Evolutionary conservation across 257 asterid species (phyloP).

Genomic region (Solanum rostratum): DNA sequence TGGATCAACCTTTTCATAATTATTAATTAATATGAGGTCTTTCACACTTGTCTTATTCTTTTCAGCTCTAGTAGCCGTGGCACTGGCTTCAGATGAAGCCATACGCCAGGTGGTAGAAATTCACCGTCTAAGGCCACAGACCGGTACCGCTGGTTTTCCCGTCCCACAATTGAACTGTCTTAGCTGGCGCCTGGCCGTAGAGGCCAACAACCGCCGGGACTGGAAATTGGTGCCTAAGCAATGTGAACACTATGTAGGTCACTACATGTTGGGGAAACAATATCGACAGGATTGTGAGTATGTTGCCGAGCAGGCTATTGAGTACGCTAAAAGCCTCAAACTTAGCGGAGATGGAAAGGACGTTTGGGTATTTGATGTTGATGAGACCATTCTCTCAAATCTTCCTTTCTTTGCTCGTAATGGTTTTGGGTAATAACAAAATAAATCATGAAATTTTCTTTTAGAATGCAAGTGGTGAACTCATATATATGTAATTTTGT

Average conservation of each 20-base stretch:
- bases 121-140: conserved; percentile 32
- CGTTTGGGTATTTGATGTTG: conserved; percentile 40
- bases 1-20: background rate
- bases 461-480: background rate
- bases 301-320: conserved; percentile 34
- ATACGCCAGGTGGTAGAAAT: background rate
- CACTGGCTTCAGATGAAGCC: background rate
- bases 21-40: background rate
- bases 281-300: conserved; percentile 33
- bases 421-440: conserved; percentile 20
- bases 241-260: conserved; percentile 43
- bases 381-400: conserved; percentile 39
- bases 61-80: background rate
- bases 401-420: conserved; percentile 25
- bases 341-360: conserved; percentile 26
- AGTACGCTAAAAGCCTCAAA: conserved; percentile 20
- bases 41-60: background rate
- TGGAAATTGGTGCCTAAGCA: conserved; percentile 35
- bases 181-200: conserved; percentile 73
- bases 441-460: background rate
- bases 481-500: no score
- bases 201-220: conserved; percentile 32
- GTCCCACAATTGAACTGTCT: conserved; percentile 34
- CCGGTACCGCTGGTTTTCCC: conserved; percentile 17
- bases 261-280: conserved; percentile 52